Conservation (phyloP, 108 stramenopile species). For the Cyclostephanos tholiformis region DNA sequence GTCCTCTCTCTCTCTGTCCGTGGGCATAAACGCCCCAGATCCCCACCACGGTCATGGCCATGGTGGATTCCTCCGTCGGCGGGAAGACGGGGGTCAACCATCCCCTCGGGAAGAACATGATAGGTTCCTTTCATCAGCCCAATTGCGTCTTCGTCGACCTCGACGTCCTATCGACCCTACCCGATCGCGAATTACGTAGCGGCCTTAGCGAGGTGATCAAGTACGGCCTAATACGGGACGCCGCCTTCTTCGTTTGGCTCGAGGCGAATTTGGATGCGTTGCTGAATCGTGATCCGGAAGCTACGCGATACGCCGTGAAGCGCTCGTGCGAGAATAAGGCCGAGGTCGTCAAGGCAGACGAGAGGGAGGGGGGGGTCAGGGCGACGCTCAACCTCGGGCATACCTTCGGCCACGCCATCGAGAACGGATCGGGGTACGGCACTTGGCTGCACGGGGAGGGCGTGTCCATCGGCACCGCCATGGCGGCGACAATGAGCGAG, state of each 20-base stretch:
- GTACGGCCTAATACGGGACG: slow-evolving; percentile 92
- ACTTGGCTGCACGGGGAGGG: slow-evolving; percentile 96
- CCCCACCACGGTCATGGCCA: slow-evolving; percentile 99
- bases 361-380: slow-evolving; percentile 91
- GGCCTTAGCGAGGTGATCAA: slow-evolving; percentile 96
- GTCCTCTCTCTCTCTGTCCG: too few species aligned
- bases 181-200: slow-evolving; percentile 92
- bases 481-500: slow-evolving; percentile 94
- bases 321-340: slow-evolving; percentile 95
- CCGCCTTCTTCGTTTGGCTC: slow-evolving; percentile 92
- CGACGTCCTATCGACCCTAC: slow-evolving; percentile 80
- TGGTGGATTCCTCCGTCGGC: slow-evolving; percentile 97
- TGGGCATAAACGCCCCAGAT: slow-evolving; percentile 26
- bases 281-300: slow-evolving; percentile 73
- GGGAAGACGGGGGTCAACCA: slow-evolving; percentile 99
- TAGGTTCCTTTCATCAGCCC: slow-evolving; percentile 98
- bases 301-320: slow-evolving; percentile 83
- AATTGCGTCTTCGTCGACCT: slow-evolving; percentile 93
- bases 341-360: slow-evolving; percentile 94
- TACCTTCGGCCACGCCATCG: slow-evolving; percentile 99
- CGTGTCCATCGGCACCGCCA: slow-evolving; percentile 94
- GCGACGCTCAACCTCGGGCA: slow-evolving; percentile 98
- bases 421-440: slow-evolving; percentile 94
- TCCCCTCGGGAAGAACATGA: slow-evolving; percentile 97
- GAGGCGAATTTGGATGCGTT: slow-evolving; percentile 86